A percentile compares a stretch with the other conserved stretches of the same genome.
Evolutionary conservation across 2,329 filamentous ascomycete species (phyloP).

Genomic region (Alternaria sp.): DNA sequence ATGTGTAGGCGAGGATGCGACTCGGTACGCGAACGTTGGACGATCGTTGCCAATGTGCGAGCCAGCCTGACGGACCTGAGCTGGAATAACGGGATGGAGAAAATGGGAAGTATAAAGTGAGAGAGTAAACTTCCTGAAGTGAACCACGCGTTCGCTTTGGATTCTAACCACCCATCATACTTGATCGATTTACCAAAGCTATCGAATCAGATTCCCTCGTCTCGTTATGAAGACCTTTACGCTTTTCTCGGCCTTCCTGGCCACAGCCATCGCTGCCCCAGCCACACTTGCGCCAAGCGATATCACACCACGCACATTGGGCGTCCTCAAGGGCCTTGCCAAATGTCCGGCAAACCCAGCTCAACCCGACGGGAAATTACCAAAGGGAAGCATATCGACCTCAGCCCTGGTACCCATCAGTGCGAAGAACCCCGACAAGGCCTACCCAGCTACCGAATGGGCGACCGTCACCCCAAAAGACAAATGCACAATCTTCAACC

Average conservation of each 20-base stretch:
- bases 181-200: background rate
- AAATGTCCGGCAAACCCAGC: constrained; percentile 23
- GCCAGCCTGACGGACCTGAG: background rate
- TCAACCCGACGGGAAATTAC: constrained; percentile 33
- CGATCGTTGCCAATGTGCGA: background rate
- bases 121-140: background rate
- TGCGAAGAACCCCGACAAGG: constrained; percentile 22
- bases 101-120: background rate
- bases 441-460: constrained; percentile 22
- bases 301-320: constrained; percentile 8
- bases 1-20: background rate
- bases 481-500: constrained; percentile 42
- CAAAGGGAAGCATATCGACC: constrained; percentile 24
- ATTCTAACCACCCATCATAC: background rate
- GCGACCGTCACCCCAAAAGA: constrained; percentile 35
- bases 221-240: constrained; percentile 37
- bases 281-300: constrained; percentile 29
- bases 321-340: constrained; percentile 18
- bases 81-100: background rate
- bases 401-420: constrained; percentile 31
- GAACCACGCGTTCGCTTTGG: background rate
- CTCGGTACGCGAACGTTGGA: background rate
- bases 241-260: constrained; percentile 44
- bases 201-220: background rate
- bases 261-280: constrained; percentile 47